Conservation (phyloP, 495 filamentous ascomycete genomes). For the Penicillium desertorum region DNA sequence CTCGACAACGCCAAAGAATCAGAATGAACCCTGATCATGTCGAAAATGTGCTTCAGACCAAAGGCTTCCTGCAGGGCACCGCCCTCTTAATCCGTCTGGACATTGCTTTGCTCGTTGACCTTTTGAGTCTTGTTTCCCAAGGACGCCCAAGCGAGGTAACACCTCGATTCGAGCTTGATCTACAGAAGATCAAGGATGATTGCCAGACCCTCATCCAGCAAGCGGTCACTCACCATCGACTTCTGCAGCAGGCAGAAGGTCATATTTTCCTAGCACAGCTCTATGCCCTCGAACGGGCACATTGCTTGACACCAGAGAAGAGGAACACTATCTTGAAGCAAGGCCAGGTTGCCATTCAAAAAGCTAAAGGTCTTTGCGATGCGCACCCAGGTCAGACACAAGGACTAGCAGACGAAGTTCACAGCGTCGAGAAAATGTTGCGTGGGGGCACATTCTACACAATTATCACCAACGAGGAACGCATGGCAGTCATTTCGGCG, state of each 20-base stretch:
- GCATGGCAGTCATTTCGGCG: constrained; percentile 46
- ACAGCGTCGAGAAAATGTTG: constrained; percentile 35
- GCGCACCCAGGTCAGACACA: constrained; percentile 26
- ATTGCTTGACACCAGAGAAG: neutral
- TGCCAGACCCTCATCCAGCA: constrained; percentile 16
- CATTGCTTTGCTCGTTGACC: constrained; percentile 53
- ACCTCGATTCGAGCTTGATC: constrained; percentile 29
- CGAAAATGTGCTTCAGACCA: constrained; percentile 45
- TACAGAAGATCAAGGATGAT: constrained; percentile 39
- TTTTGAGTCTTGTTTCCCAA: constrained; percentile 37
- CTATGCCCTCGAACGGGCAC: constrained; percentile 34
- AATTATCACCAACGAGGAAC: constrained; percentile 47
- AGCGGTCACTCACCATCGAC: constrained; percentile 12
- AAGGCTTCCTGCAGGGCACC: constrained; percentile 48
- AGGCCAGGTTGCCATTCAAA: constrained; percentile 16
- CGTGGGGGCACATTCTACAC: constrained; percentile 40
- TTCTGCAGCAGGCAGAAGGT: constrained; percentile 31
- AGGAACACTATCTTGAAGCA: constrained; percentile 5
- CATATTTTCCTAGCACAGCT: constrained; percentile 38
- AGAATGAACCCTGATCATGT: constrained; percentile 43
- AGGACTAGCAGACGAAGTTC: constrained; percentile 30
- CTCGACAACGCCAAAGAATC: constrained; percentile 39
- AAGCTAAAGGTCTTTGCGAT: constrained; percentile 31
- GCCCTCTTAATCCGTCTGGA: constrained; percentile 56
- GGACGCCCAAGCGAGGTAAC: constrained; percentile 1